Evolutionary conservation across 306 rosid species (phyloP), one percentile per base, ranked within the genome.

Genomic region (Carpinus viminea): DNA sequence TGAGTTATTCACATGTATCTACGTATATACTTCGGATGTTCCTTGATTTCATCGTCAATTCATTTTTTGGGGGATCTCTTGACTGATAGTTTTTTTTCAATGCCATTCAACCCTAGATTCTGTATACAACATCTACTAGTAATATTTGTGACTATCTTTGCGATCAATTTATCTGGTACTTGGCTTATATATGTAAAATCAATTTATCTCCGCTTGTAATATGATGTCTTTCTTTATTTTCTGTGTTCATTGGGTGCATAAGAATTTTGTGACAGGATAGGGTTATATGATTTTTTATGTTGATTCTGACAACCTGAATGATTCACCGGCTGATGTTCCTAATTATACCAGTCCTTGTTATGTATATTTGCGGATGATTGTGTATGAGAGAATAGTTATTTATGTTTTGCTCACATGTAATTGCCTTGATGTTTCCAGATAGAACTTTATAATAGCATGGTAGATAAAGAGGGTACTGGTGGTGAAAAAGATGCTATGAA

Each of bases 361-460:
- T 38, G 48, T 66, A 38, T 66, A 17, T 38, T 38, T 17, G 15
- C 51, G 5, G 26, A 41, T 41, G 50, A 68, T 38, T 8, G 18
- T 41, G 16, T 68, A 41, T 68, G 51, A 43, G 7, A 4, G 26
- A n/a, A 8, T 68, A 9, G 52, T 38, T 68, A n/a, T 38, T 8
- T 41, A 68, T 68, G 20, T 41, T 79, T 62, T 68, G 68, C 28
- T 59, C 26, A 45, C 78, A 75, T 41, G 36, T 46, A 54, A 56
- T 72, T 76, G 60, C 75, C 69, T 78, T 85, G 15, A 45, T 80
- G 70, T 75, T 79, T 84, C 38, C 88, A 95, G 98, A 86, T 95
- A 79, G 95, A 95, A 71, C 97, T 95, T 75, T 95, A 95, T 81
- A 92, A 95, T 78, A 91, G 93, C 83, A 83, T 92, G 89, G 97